Evolutionary conservation across 2,329 filamentous ascomycete species (phyloP).

Genomic region (Cercospora sesami): DNA sequence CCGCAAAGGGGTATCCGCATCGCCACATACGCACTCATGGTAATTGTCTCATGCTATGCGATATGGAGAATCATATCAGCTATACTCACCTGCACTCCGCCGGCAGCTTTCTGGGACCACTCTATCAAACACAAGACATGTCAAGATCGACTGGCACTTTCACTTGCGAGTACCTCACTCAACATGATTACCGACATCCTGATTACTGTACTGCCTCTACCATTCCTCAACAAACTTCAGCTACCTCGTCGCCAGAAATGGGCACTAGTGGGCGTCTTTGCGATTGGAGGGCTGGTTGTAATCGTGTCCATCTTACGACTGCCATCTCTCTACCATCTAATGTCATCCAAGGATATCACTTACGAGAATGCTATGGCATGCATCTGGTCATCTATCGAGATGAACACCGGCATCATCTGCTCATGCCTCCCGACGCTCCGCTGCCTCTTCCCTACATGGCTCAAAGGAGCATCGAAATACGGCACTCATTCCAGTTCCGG

Average conservation of each 20-base stretch:
- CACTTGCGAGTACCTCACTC: conserved; percentile 38
- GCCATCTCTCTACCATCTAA: conserved; percentile 31
- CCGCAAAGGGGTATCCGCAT: conserved; percentile 42
- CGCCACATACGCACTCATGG: conserved; percentile 32
- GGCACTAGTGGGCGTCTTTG: conserved; percentile 39
- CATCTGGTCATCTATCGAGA: conserved; percentile 40
- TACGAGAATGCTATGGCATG: conserved; percentile 34
- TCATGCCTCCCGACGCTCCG: conserved; percentile 41
- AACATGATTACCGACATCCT: conserved; percentile 42
- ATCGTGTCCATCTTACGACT: conserved; percentile 37
- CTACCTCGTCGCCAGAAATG: conserved; percentile 37
- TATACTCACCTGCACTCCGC: conserved; percentile 45
- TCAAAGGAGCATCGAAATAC: conserved; percentile 20
- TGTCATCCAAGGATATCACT: conserved; percentile 31
- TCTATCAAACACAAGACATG: conserved; percentile 17
- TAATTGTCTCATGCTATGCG: conserved; percentile 36
- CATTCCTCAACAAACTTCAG: conserved; percentile 37
- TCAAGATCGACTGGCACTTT: conserved; percentile 15
- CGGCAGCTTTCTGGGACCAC: conserved; percentile 42
- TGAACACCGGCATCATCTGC: conserved; percentile 41
- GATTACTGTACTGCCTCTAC: conserved; percentile 39
- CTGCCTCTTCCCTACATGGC: conserved; percentile 39
- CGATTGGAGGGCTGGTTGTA: conserved; percentile 36
- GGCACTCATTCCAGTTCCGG: not conserved
- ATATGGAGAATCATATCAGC: conserved; percentile 40